These are phyloP conservation scores for Berkeleyomyces basicola DNA, from an alignment of 2,329 filamentous ascomycete genomes.

Conservation along the genomic window DNA sequence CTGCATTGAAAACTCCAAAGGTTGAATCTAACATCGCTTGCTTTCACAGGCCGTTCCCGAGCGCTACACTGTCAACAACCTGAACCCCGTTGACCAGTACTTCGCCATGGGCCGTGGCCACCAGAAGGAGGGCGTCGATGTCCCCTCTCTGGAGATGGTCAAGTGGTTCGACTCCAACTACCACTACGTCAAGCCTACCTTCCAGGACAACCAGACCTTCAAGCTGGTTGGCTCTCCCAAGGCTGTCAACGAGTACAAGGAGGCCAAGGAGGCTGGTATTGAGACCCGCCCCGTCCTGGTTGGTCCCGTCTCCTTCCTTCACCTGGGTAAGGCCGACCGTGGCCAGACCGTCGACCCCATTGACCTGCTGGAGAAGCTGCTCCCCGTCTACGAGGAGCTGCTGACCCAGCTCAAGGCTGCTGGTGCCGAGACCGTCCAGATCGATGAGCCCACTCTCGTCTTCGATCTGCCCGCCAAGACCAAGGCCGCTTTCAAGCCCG, in stretches of 20 bases:
- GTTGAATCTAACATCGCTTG: neutral
- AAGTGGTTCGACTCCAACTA: slow-evolving; percentile 99
- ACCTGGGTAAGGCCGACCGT: slow-evolving; percentile 96
- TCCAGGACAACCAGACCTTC: slow-evolving; percentile 95
- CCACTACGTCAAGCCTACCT: slow-evolving; percentile 99
- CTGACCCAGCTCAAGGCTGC: slow-evolving; percentile 86
- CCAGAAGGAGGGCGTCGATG: slow-evolving; percentile 87
- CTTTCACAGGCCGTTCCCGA: slow-evolving; percentile 61
- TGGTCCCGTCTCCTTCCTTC: slow-evolving; percentile 92
- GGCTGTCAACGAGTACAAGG: slow-evolving; percentile 83
- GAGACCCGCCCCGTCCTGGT: slow-evolving; percentile 83
- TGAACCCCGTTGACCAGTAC: slow-evolving; percentile 86
- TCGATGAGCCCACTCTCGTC: slow-evolving; percentile 93
- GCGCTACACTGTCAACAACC: slow-evolving; percentile 80
- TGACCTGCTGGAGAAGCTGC: slow-evolving; percentile 77
- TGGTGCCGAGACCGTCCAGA: slow-evolving; percentile 92
- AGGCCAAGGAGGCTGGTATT: slow-evolving; percentile 96
- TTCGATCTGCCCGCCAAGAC: slow-evolving; percentile 79
- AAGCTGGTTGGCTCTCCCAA: slow-evolving; percentile 76
- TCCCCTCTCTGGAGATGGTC: slow-evolving; percentile 94
- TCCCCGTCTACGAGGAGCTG: slow-evolving; percentile 89
- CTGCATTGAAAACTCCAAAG: neutral
- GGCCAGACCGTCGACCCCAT: slow-evolving; percentile 85
- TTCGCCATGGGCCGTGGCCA: slow-evolving; percentile 99
- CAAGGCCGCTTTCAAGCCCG: slow-evolving; percentile 95